These are phyloP conservation scores for Castanea sativa DNA, from an alignment of 306 rosid species.

Conservation along the genomic window DNA sequence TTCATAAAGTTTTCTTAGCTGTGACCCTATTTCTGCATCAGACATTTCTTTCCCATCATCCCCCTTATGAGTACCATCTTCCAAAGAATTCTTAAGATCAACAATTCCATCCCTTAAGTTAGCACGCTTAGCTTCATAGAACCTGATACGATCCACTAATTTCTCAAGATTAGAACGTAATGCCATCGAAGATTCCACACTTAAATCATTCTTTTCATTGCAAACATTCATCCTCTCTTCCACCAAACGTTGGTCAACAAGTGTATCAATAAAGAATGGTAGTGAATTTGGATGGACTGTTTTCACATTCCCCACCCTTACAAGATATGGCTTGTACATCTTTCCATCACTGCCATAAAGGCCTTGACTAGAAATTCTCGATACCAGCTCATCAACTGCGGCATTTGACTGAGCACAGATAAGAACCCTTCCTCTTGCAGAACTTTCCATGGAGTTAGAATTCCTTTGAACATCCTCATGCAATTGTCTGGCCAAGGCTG, in stretches of 20 bases:
- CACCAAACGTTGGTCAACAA: constrained; percentile 79
- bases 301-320: constrained; percentile 92
- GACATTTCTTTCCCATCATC: constrained; percentile 59
- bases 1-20: constrained; percentile 74
- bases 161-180: constrained; percentile 81
- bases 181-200: constrained; percentile 43
- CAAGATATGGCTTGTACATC: constrained; percentile 90
- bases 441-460: constrained; percentile 45
- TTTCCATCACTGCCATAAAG: constrained; percentile 73
- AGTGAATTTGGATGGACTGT: constrained; percentile 86
- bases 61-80: constrained; percentile 36
- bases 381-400: constrained; percentile 94
- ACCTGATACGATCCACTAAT: constrained; percentile 74
- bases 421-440: constrained; percentile 70
- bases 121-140: constrained; percentile 78
- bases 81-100: constrained; percentile 38
- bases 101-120: constrained; percentile 59
- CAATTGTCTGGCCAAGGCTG: constrained; percentile 85
- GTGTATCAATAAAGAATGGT: constrained; percentile 87
- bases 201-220: constrained; percentile 48
- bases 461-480: constrained; percentile 50
- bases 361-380: constrained; percentile 81
- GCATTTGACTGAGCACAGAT: constrained; percentile 99
- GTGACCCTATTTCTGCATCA: constrained; percentile 53
- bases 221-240: constrained; percentile 67